Percentiles rank a stretch among this genome's conserved stretches.
Conservation (phyloP, 306 rosid genomes). For the Malus sieversii region DNA sequence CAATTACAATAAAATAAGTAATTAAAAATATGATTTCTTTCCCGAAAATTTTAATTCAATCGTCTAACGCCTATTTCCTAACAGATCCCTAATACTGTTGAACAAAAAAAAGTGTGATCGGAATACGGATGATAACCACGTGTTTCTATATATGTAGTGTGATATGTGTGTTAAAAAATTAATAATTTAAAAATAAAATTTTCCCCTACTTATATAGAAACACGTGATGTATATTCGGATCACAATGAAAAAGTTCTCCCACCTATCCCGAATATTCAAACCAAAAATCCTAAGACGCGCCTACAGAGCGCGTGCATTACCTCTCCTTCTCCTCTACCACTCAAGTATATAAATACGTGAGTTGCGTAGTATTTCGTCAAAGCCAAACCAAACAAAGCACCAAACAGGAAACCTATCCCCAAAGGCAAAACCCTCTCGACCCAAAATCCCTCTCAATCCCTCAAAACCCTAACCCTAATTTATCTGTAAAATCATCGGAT, state of each 20-base stretch:
- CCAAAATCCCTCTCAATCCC: background rate
- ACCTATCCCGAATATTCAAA: no score
- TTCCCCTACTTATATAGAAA: fast-evolving
- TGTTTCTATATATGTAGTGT: fast-evolving
- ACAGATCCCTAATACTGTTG: background rate
- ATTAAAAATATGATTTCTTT: background rate
- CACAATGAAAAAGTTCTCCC: no score
- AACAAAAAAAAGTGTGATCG: no score
- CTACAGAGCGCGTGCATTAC: background rate
- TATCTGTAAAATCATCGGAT: background rate
- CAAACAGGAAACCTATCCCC: constrained; percentile 25
- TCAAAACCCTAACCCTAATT: constrained; percentile 10
- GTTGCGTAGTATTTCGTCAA: background rate
- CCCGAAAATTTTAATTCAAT: background rate
- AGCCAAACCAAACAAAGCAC: background rate
- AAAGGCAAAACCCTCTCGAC: constrained; percentile 8
- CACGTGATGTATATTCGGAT: no score
- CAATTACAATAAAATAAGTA: background rate
- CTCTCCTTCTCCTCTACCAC: background rate
- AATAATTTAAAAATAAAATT: no score
- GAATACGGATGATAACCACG: no score
- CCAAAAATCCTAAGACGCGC: background rate
- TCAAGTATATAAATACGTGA: background rate
- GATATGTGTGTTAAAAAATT: no score
- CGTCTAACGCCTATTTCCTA: background rate